Conservation (phyloP, 768 basidiomycete species). For the Xerocomellus amylosporus region DNA sequence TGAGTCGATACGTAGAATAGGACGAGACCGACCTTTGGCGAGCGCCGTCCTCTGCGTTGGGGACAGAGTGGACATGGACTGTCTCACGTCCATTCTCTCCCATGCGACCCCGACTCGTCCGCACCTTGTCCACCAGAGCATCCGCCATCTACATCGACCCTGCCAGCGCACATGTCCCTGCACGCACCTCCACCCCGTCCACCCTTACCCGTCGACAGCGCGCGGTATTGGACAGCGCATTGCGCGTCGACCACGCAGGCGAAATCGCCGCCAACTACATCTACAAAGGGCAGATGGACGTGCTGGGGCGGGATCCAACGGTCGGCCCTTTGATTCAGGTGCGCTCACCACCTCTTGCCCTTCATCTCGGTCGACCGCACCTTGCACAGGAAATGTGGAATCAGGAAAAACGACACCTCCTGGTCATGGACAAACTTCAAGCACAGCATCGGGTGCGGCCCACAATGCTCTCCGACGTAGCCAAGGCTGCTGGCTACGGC, state of each 20-base stretch:
- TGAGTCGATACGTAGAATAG: neutral
- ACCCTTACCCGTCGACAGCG: conserved; percentile 51
- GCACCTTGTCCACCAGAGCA: conserved; percentile 30
- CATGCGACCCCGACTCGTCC: conserved; percentile 18
- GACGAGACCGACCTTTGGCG: conserved; percentile 34
- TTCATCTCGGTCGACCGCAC: conserved; percentile 2
- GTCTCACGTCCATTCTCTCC: conserved; percentile 6
- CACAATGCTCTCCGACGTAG: conserved; percentile 78
- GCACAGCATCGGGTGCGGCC: conserved; percentile 82
- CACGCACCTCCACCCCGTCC: conserved; percentile 53
- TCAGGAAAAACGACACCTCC: conserved; percentile 89
- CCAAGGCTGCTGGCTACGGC: conserved; percentile 84
- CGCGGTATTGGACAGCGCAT: conserved; percentile 54
- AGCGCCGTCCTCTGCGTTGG: conserved; percentile 34
- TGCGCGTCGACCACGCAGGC: conserved; percentile 94
- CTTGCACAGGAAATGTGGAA: conserved; percentile 90
- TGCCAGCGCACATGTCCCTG: conserved; percentile 33
- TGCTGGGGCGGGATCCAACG: conserved; percentile 58
- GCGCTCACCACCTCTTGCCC: conserved; percentile 17
- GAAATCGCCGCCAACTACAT: conserved; percentile 97
- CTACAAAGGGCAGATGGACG: conserved; percentile 80
- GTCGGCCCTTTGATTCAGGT: conserved; percentile 74
- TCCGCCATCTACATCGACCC: conserved; percentile 52
- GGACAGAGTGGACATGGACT: conserved; percentile 25
- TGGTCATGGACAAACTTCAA: conserved; percentile 82